phyloP scores from a whole-genome alignment of 2,329 filamentous ascomycete genomes.

The Diaporthe batatas region DNA sequence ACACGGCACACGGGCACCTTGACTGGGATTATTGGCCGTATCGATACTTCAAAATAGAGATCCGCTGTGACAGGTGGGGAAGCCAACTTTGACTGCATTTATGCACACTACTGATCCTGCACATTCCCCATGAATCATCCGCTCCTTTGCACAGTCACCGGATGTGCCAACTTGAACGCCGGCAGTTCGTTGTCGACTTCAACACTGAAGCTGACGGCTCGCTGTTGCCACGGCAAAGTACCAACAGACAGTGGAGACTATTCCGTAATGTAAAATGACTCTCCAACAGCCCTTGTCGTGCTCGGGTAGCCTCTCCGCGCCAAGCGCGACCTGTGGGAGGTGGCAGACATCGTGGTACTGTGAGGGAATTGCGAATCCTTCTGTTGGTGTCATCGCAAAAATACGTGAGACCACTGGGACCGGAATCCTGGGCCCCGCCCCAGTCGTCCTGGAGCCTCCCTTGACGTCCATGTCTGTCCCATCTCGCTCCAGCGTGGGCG shows the following conservation, averaged over 20 bases:
- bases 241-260: background rate
- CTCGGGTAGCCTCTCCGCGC: background rate
- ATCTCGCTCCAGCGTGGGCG: background rate
- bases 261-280: background rate
- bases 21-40: background rate
- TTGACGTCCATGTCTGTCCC: background rate
- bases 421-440: background rate
- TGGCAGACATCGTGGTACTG: background rate
- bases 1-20: background rate
- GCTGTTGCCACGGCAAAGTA: background rate
- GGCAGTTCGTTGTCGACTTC: background rate
- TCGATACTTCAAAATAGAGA: background rate
- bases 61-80: slow-evolving; percentile 12
- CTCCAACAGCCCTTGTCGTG: background rate
- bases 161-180: background rate
- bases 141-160: background rate
- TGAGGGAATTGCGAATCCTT: background rate
- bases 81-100: background rate
- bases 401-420: background rate
- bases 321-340: background rate
- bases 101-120: background rate
- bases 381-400: background rate
- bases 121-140: background rate
- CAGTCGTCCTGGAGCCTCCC: too few species aligned
- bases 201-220: background rate